Conservation (phyloP, 805 yeast species). For the Diddensiella santjacobensis region DNA sequence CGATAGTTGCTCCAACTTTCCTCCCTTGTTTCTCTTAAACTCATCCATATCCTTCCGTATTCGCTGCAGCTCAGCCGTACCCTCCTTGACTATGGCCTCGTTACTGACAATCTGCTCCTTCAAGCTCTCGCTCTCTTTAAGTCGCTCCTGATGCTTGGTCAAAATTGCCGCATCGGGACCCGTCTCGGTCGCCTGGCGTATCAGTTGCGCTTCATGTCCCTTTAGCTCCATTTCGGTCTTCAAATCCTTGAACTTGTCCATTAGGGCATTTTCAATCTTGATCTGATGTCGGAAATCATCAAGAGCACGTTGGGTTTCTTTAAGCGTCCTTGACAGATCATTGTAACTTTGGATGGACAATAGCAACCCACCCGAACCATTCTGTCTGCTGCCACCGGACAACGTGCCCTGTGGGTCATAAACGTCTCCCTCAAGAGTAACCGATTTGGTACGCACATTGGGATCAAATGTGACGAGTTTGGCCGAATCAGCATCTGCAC, state of each 20-base stretch:
- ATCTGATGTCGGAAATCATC: conserved; percentile 40
- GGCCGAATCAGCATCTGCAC: conserved; percentile 85
- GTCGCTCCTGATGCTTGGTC: conserved; percentile 34
- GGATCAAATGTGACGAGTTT: conserved; percentile 85
- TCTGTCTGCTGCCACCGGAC: conserved; percentile 84
- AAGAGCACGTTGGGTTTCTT: conserved; percentile 43
- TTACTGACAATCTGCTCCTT: conserved; percentile 38
- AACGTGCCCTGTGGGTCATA: conserved; percentile 96
- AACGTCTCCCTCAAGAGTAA: conserved; percentile 88
- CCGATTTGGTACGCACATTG: conserved; percentile 70
- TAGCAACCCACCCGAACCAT: conserved; percentile 53
- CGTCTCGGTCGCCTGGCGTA: conserved; percentile 25
- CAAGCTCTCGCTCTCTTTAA: conserved; percentile 45
- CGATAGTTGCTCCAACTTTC: conserved; percentile 59
- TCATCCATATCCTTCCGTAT: conserved; percentile 79
- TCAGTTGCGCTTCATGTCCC: conserved; percentile 30
- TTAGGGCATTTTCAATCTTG: conserved; percentile 36
- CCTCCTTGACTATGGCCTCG: conserved; percentile 31
- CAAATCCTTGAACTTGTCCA: conserved; percentile 22
- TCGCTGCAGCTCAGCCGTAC: conserved; percentile 43
- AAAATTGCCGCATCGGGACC: conserved; percentile 29
- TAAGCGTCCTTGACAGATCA: conserved; percentile 38
- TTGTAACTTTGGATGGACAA: conserved; percentile 65
- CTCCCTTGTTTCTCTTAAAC: conserved; percentile 72
- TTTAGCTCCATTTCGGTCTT: conserved; percentile 30